Conservation (phyloP, 2,329 filamentous ascomycete genomes). For the Endoconidiophora laricicola region DNA sequence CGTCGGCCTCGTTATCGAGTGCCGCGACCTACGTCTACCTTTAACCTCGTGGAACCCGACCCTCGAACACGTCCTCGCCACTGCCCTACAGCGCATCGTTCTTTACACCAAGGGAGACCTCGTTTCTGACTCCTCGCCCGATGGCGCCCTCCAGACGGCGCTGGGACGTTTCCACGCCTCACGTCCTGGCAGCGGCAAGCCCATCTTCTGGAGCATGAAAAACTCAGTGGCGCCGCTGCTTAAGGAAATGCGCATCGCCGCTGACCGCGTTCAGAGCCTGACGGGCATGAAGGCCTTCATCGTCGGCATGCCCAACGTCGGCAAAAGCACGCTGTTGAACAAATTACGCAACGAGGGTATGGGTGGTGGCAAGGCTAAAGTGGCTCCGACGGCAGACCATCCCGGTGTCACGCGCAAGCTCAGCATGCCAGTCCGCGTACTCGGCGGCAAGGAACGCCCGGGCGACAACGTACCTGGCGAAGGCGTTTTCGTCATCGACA, state of each 20-base stretch:
- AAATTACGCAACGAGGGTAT: conserved; percentile 56
- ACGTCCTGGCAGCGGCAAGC: conserved; percentile 2
- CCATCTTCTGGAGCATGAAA: conserved; percentile 29
- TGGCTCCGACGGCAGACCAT: conserved; percentile 66
- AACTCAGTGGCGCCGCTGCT: conserved; percentile 26
- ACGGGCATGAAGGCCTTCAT: conserved; percentile 73
- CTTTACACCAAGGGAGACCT: conserved; percentile 88
- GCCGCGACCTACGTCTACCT: conserved; percentile 81
- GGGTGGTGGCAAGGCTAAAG: conserved; percentile 33
- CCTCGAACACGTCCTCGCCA: conserved; percentile 59
- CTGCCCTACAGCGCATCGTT: conserved; percentile 54
- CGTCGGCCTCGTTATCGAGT: conserved; percentile 83
- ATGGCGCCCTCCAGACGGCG: conserved; percentile 20
- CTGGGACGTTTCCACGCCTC: conserved; percentile 16
- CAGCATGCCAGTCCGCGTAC: conserved; percentile 64
- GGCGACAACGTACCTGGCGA: conserved; percentile 25
- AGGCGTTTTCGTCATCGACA: conserved; percentile 76
- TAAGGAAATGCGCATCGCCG: conserved; percentile 20
- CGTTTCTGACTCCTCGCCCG: conserved; percentile 21
- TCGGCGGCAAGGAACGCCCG: conserved; percentile 20
- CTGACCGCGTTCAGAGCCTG: conserved; percentile 33
- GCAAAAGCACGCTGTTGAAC: conserved; percentile 91
- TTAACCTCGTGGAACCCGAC: conserved; percentile 78
- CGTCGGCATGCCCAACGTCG: conserved; percentile 95
- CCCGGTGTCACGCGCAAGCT: conserved; percentile 84